Conservation (phyloP, 2,329 filamentous ascomycete genomes). For the Bipolaris gigantea region DNA sequence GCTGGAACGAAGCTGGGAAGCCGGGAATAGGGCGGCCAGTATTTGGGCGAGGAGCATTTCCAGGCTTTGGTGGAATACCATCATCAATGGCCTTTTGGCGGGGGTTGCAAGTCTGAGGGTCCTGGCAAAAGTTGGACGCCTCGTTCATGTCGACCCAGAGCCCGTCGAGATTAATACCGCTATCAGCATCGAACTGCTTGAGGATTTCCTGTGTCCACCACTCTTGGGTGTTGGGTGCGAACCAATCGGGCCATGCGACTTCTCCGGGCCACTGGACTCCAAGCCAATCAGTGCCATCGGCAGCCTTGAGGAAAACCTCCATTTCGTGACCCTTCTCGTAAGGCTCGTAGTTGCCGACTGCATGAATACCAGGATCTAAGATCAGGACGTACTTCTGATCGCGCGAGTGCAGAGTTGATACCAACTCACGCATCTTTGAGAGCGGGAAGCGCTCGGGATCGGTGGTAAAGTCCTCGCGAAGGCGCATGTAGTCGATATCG, state of each 20-base stretch:
- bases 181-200: slow-evolving; percentile 64
- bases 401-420: slow-evolving; percentile 65
- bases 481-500: slow-evolving; percentile 71
- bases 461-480: slow-evolving; percentile 63
- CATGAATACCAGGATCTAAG: slow-evolving; percentile 65
- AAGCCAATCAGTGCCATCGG: slow-evolving; percentile 59
- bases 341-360: slow-evolving; percentile 56
- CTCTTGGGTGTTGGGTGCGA: slow-evolving; percentile 61
- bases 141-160: slow-evolving; percentile 60
- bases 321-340: slow-evolving; percentile 64
- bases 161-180: slow-evolving; percentile 73
- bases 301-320: slow-evolving; percentile 56
- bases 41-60: slow-evolving; percentile 56
- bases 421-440: slow-evolving; percentile 64
- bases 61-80: slow-evolving; percentile 61
- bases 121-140: slow-evolving; percentile 43
- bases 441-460: slow-evolving; percentile 67
- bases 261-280: slow-evolving; percentile 79
- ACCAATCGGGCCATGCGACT: slow-evolving; percentile 77
- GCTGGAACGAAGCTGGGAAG: slow-evolving; percentile 69
- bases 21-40: slow-evolving; percentile 68
- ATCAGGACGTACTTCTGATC: slow-evolving; percentile 75
- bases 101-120: slow-evolving; percentile 51
- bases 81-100: slow-evolving; percentile 43
- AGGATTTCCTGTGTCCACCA: slow-evolving; percentile 74